Evolutionary conservation across 192 early-diverging fungal genomes (phyloP).

Genomic region (Paraglomus occultum): DNA sequence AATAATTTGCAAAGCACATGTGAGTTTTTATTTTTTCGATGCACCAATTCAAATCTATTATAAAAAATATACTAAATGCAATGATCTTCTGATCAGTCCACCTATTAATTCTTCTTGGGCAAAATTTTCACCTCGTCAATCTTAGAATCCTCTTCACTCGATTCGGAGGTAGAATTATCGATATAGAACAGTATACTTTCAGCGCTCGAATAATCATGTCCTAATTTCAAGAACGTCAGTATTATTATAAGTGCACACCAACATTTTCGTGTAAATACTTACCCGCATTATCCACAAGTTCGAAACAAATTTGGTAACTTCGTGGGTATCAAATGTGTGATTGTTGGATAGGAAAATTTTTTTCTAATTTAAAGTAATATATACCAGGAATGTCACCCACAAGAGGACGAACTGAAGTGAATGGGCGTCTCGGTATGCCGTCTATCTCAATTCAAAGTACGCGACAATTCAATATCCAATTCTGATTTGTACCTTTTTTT

Average conservation of each 20-base stretch:
- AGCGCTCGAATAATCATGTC: slow-evolving; percentile 23
- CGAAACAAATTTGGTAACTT: slow-evolving; percentile 15
- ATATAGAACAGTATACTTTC: slow-evolving; percentile 18
- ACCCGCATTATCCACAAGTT: slow-evolving; percentile 21
- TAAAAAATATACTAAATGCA: too few relatives aligned
- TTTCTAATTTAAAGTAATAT: slow-evolving; percentile 21
- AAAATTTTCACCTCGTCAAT: slow-evolving; percentile 21
- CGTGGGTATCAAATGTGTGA: background rate
- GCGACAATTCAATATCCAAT: too few relatives aligned
- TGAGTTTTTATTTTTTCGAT: too few relatives aligned
- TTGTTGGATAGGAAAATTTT: slow-evolving; percentile 10
- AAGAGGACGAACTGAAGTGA: too few relatives aligned
- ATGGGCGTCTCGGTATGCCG: too few relatives aligned
- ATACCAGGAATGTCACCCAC: too few relatives aligned
- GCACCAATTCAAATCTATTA: too few relatives aligned
- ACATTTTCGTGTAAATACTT: slow-evolving; percentile 21
- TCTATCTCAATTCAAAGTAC: too few relatives aligned
- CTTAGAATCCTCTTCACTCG: slow-evolving; percentile 20
- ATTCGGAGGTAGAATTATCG: slow-evolving; percentile 15
- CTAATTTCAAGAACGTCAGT: too few relatives aligned
- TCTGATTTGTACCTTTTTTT: too few relatives aligned
- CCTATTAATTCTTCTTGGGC: slow-evolving; percentile 9
- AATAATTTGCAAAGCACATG: too few relatives aligned
- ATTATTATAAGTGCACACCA: too few relatives aligned
- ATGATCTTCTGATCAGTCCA: slow-evolving; percentile 4